Evolutionary conservation across 768 basidiomycete genomes (phyloP).

Genomic region (Termitomyces sp.): DNA sequence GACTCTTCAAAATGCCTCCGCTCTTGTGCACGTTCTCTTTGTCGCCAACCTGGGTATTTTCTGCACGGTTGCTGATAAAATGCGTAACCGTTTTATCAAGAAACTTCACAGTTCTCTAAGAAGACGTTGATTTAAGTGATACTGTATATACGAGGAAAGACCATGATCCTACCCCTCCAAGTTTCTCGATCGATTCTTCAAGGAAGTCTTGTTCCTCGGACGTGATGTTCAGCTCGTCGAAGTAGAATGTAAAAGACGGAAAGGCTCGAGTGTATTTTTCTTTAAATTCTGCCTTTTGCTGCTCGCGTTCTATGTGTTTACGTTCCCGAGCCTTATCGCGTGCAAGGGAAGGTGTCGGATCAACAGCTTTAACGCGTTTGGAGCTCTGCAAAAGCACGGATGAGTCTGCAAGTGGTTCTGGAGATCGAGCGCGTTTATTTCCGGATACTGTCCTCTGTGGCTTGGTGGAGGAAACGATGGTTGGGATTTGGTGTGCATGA

Average conservation of each 20-base stretch:
- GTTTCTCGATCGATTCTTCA: constrained; percentile 50
- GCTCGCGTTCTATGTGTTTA: constrained; percentile 45
- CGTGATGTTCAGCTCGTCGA: constrained; percentile 59
- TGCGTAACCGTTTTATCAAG: constrained; percentile 87
- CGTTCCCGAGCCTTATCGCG: constrained; percentile 40
- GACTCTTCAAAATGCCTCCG: constrained; percentile 47
- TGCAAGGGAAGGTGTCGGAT: constrained; percentile 12
- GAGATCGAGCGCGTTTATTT: constrained; percentile 45
- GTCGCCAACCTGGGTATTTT: constrained; percentile 33
- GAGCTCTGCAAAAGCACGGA: constrained; percentile 10
- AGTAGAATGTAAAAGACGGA: constrained; percentile 79
- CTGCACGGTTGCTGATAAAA: constrained; percentile 64
- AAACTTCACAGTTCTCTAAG: constrained; percentile 79
- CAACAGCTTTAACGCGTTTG: constrained; percentile 41
- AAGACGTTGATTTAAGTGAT: neutral
- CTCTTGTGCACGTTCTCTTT: constrained; percentile 60
- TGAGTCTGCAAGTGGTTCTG: constrained; percentile 35
- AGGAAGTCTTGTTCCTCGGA: constrained; percentile 36
- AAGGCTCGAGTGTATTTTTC: constrained; percentile 84
- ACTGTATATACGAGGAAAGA: neutral
- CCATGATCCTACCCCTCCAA: constrained; percentile 68
- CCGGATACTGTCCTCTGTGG: constrained; percentile 24
- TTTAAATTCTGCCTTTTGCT: constrained; percentile 66
- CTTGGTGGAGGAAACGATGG: constrained; percentile 27
- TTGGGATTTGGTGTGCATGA: constrained; percentile 30